Conservation (phyloP, 345 rosid species). For the Citrus hindsii region DNA sequence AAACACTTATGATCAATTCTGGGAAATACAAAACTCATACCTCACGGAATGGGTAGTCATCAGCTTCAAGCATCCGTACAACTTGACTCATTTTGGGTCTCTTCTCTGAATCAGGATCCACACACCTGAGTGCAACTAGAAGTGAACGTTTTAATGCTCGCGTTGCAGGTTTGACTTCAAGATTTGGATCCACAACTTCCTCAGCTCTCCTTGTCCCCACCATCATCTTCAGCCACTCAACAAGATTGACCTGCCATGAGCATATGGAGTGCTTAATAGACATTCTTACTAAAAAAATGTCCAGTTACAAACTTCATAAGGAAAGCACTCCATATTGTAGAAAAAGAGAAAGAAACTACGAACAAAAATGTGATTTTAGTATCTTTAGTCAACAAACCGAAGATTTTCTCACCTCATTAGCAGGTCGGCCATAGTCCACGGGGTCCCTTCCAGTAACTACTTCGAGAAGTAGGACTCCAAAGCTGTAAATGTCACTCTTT, state of each 20-base stretch:
- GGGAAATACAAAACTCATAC: slow-evolving; percentile 25
- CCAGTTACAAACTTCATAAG: background rate
- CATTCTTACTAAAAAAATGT: slow-evolving; percentile 2
- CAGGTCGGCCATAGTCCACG: slow-evolving; percentile 89
- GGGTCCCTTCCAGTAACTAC: slow-evolving; percentile 94
- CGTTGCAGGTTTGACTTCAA: slow-evolving; percentile 70
- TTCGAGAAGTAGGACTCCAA: slow-evolving; percentile 92
- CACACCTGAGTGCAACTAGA: slow-evolving; percentile 80
- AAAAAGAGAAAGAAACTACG: background rate
- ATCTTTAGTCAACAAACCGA: background rate
- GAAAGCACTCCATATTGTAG: background rate
- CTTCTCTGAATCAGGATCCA: slow-evolving; percentile 84
- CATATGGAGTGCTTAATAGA: slow-evolving; percentile 2
- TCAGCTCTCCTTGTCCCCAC: slow-evolving; percentile 91
- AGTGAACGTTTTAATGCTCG: slow-evolving; percentile 77
- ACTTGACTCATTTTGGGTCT: slow-evolving; percentile 95
- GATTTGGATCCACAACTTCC: slow-evolving; percentile 82
- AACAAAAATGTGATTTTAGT: background rate
- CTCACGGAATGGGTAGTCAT: slow-evolving; percentile 80
- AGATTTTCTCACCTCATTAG: slow-evolving; percentile 57
- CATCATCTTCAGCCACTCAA: slow-evolving; percentile 97
- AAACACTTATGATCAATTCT: background rate
- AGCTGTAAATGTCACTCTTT: slow-evolving; percentile 95
- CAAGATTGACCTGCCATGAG: slow-evolving; percentile 73
- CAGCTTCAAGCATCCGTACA: slow-evolving; percentile 84